Evolutionary conservation across 139 green algal genomes (phyloP), one percentile per base, ranked within the genome.

Genomic region (Tetraselmis striata): DNA sequence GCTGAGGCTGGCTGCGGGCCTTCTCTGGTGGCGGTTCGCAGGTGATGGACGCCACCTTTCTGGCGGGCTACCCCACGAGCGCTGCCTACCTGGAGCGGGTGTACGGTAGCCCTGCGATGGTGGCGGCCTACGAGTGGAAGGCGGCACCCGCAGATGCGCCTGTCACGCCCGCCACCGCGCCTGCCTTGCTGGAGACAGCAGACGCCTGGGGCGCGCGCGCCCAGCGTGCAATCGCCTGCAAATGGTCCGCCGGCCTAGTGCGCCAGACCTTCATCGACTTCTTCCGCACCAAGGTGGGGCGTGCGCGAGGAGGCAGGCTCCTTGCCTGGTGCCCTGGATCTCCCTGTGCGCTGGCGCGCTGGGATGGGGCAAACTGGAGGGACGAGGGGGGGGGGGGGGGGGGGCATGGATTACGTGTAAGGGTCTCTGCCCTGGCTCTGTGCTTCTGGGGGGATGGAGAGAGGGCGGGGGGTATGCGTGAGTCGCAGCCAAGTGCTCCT

Each of bases 251-350:
- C 1, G 77, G 30, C 0, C 80, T 81, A 1, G 82, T 93, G 45
- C 79, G 88, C 27, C 31, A 84, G 5, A 91, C 90, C 2, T 95
- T 94, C 83, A 81, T 91, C 23, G 83, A 94, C 28, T 95, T 95
- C 79, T 94, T 95, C 83, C 24, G 77, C 31, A 79, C 76, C 76
- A 79, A 79, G 76, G 28, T 67, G 45, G n/a, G n/a, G n/a, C n/a
- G n/a, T n/a, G n/a, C n/a, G n/a, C n/a, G n/a, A n/a, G n/a, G n/a
- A n/a, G n/a, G n/a, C n/a, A n/a, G n/a, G n/a, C n/a, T n/a, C n/a
- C n/a, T n/a, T n/a, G n/a, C n/a, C n/a, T n/a, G 78, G n/a, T 31
- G 80, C 59, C 80, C n/a, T 32, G 26, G 23, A 79, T 27, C 76
- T 84, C 27, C 26, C 58, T 79, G 24, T 27, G 25, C 45, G 59